Evolutionary conservation across 1,139 yeast genomes (phyloP), one percentile per base, ranked within the genome.

Genomic region (Lodderomyces beijingensis): DNA sequence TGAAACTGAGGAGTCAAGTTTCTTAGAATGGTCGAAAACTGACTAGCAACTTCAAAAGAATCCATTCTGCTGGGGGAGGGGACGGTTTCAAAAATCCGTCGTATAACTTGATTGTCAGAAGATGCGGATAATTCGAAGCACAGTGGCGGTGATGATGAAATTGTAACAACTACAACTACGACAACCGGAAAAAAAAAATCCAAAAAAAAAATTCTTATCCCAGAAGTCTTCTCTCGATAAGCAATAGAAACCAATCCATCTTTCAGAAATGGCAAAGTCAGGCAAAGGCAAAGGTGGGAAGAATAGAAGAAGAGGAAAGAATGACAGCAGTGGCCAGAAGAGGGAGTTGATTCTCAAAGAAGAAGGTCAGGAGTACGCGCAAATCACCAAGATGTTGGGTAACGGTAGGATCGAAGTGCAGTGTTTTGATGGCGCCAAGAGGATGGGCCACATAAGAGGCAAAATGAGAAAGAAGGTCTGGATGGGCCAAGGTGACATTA

Each of bases 301-400:
- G 73, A 89, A 88, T 64, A 86, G 96, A 74, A 86, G 97, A 79
- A 86, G 96, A 79, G 98, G 98, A 63, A 91, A 91, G 94, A 89
- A 88, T 63, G 95, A 82, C 59, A 79, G 79, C 62, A 84, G 77
- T 42, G 82, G 85, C 42, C 89, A 87, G 65, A 91, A 93, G 76
- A 86, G 98, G 67, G 99, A 91, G 60, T 76, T 91, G 52, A 76
- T 80, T 58, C 76, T 75, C 59, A 88, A 82, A 57, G 99, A 91
- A 47, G 99, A 93, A 52, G 96, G 95, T 40, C 98, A 91, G 65
- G 98, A 91, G 61, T 93, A 93, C 57, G 99, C 96, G 37, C 98
- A 93, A 69, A 93, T 93, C 57, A 79, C 93, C 60, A 91, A 89
- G 65, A 89, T 93, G 96, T 77, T 93, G 52, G 99, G 99, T 60